Evolutionary conservation across 176 grass and related monocot species (phyloP), one percentile per base, ranked within the genome.

Genomic region (Oryza meyeriana): DNA sequence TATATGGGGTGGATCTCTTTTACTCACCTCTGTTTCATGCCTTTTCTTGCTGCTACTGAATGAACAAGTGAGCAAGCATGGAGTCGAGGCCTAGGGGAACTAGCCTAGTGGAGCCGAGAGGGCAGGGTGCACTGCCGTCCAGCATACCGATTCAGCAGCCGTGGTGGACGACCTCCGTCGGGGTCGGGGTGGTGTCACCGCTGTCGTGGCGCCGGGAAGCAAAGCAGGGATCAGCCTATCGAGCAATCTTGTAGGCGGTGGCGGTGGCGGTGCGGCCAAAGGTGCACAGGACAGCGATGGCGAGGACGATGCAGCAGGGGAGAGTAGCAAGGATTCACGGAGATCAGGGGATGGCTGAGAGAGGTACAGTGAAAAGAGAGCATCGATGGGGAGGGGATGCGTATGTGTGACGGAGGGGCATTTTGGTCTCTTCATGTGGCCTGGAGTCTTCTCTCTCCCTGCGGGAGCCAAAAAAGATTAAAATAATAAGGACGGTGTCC

Each of bases 311-410:
- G 27, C 85, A 36, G 66, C 79, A 18, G 67, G 22, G 28, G 47
- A 82, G 79, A 86, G 83, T 74, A 90, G 88, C 79, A 83, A 86
- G 61, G 79, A 90, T 58, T 86, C 88, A 22, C 59, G 35, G 17
- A 86, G 74, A 68, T 86, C 88, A 48, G 61, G 79, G 59, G 83
- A 90, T n/a, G n/a, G n/a, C n/a, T n/a, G n/a, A n/a, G n/a, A n/a
- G n/a, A n/a, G n/a, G n/a, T n/a, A n/a, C n/a, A n/a, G n/a, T n/a
- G n/a, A n/a, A n/a, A n/a, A n/a, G n/a, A n/a, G n/a, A n/a, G n/a
- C n/a, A n/a, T n/a, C n/a, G n/a, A n/a, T n/a, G n/a, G n/a, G n/a
- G n/a, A n/a, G n/a, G n/a, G n/a, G n/a, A n/a, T n/a, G n/a, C n/a
- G n/a, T n/a, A n/a, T n/a, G n/a, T n/a, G n/a, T n/a, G n/a, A n/a